Conservation (phyloP, 768 basidiomycete species). For the Leccinellum albellum region DNA sequence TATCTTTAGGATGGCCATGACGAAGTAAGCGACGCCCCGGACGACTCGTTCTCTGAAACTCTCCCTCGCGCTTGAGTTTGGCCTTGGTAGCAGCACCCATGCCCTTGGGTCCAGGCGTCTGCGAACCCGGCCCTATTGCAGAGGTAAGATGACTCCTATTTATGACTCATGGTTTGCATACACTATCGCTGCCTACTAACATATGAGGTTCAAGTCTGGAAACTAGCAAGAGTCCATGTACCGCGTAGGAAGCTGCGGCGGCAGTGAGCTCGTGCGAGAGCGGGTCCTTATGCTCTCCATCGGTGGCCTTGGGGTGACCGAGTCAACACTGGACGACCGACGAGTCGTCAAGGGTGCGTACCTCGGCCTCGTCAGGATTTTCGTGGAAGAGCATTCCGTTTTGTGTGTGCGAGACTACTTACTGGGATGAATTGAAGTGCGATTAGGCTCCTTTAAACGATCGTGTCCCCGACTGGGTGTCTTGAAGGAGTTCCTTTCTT, state of each 20-base stretch:
- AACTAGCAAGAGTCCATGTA: background rate
- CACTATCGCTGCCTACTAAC: slow-evolving; percentile 26
- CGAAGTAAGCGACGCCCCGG: background rate
- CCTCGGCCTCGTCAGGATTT: slow-evolving; percentile 24
- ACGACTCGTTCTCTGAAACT: background rate
- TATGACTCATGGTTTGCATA: slow-evolving; percentile 19
- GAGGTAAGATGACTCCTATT: background rate
- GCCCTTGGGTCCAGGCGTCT: slow-evolving; percentile 23
- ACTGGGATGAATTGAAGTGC: no score
- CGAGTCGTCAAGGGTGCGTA: background rate
- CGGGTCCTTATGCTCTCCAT: slow-evolving; percentile 14
- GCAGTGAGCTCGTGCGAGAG: slow-evolving; percentile 28
- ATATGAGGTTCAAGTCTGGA: background rate
- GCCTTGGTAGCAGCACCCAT: slow-evolving; percentile 15
- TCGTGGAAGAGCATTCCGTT: slow-evolving; percentile 21
- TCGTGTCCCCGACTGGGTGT: no score
- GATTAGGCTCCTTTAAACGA: no score
- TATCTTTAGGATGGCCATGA: no score
- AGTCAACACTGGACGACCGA: background rate
- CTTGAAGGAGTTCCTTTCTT: no score
- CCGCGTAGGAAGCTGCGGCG: slow-evolving; percentile 29
- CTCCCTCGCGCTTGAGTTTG: slow-evolving; percentile 23
- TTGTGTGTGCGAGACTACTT: no score
- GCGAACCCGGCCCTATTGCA: slow-evolving; percentile 21
- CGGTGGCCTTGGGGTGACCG: slow-evolving; percentile 9